These are phyloP conservation scores for Colletotrichum tanaceti DNA, from an alignment of 2,329 filamentous ascomycete genomes.

Conservation along the genomic window DNA sequence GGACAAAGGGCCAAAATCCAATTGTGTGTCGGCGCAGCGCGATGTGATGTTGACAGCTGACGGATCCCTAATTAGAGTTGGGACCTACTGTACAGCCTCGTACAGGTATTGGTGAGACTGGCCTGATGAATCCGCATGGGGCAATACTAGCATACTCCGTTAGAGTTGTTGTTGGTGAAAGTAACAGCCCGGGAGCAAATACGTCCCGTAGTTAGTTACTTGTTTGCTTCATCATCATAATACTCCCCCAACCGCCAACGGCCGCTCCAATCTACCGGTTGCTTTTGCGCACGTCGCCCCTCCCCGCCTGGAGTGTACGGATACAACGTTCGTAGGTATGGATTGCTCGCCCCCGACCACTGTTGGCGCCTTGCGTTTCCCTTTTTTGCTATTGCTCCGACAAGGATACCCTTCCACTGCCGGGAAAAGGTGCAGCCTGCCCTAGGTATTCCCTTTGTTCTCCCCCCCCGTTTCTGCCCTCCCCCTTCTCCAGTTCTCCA, in stretches of 20 bases:
- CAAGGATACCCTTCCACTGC: conserved; percentile 27
- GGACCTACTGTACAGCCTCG: no score
- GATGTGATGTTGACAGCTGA: conserved; percentile 20
- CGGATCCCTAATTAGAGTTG: conserved; percentile 18
- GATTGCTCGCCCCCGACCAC: neutral
- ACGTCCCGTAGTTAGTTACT: neutral
- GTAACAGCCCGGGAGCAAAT: neutral
- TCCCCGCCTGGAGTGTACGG: neutral
- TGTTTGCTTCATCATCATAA: neutral
- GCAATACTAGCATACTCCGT: no score
- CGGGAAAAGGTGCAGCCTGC: conserved; percentile 9
- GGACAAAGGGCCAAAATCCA: conserved; percentile 10
- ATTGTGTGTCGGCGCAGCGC: conserved; percentile 10
- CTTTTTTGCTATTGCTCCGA: conserved; percentile 26
- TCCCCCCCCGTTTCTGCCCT: neutral
- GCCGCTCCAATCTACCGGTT: no score
- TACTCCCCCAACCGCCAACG: no score
- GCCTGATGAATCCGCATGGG: conserved; percentile 17
- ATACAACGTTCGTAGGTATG: neutral
- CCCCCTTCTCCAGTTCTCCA: no score
- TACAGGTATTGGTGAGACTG: conserved; percentile 1
- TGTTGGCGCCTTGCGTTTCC: conserved; percentile 19
- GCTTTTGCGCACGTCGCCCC: no score
- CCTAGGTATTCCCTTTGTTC: conserved; percentile 9
- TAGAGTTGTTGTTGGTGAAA: no score